Percentiles rank a stretch among this genome's conserved stretches.
Conservation (phyloP, 2,329 filamentous ascomycete genomes). For the Xylariales sp. region DNA sequence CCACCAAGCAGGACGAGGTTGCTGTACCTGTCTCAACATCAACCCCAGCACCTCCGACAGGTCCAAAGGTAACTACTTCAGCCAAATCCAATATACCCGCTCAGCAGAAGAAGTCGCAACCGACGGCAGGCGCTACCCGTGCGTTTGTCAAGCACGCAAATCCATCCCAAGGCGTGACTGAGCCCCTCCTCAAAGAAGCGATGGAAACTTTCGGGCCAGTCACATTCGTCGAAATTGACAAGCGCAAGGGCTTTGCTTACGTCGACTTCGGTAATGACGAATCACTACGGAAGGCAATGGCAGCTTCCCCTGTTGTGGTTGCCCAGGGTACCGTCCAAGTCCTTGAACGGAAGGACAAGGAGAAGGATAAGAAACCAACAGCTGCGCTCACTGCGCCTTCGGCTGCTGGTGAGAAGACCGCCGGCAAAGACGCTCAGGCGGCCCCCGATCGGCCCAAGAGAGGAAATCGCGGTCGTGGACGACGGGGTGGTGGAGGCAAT, state of each 20-base stretch:
- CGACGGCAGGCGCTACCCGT: slow-evolving; percentile 50
- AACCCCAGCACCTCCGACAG: slow-evolving; percentile 26
- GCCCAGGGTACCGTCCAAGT: slow-evolving; percentile 85
- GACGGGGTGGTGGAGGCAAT: slow-evolving; percentile 20
- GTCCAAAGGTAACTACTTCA: slow-evolving; percentile 22
- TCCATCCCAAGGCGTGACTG: slow-evolving; percentile 86
- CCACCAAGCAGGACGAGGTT: slow-evolving; percentile 21
- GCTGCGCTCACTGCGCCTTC: slow-evolving; percentile 8
- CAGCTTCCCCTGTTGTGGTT: slow-evolving; percentile 74
- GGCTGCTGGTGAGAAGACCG: slow-evolving; percentile 2
- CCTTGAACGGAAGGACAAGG: slow-evolving; percentile 68
- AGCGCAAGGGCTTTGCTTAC: slow-evolving; percentile 91
- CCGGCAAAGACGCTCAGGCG: slow-evolving; percentile 15
- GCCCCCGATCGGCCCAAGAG: slow-evolving; percentile 24
- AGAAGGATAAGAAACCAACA: slow-evolving; percentile 17
- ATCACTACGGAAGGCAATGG: slow-evolving; percentile 71
- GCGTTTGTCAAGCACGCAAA: slow-evolving; percentile 81
- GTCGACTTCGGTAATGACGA: slow-evolving; percentile 77
- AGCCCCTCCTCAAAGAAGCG: slow-evolving; percentile 68
- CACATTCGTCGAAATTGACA: slow-evolving; percentile 83
- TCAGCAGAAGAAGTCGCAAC: slow-evolving; percentile 27
- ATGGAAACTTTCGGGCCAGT: slow-evolving; percentile 71
- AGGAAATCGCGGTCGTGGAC: slow-evolving; percentile 25
- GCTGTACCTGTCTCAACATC: slow-evolving; percentile 20
- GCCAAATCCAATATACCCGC: slow-evolving; percentile 16